These are phyloP conservation scores for Sphagnum tenellum DNA, from an alignment of 225 moss, liverwort and hornwort genomes.

Conservation along the genomic window DNA sequence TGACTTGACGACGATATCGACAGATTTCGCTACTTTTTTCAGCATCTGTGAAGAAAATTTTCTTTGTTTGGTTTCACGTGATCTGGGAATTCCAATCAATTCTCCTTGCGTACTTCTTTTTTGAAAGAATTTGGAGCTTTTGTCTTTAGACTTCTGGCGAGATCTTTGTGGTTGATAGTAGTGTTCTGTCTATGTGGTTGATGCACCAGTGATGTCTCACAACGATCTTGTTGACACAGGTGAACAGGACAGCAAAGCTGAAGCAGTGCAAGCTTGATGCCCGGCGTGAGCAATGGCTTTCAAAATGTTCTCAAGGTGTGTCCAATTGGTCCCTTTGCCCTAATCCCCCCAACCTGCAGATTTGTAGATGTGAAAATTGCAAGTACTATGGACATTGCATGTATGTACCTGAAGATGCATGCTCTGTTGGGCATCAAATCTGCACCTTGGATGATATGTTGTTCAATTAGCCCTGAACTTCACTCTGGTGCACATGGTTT, in stretches of 20 bases:
- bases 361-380: not conserved
- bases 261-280: conserved; percentile 78
- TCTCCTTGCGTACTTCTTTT: no score
- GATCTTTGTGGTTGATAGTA: no score
- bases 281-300: conserved; percentile 74
- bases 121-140: no score
- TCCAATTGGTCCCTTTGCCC: not conserved
- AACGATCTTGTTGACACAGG: conserved; percentile 20
- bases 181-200: not conserved
- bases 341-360: not conserved
- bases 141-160: not conserved
- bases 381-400: no score
- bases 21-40: no score
- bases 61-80: no score
- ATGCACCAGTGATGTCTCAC: not conserved
- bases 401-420: not conserved
- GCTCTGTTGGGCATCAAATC: not conserved
- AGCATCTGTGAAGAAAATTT: no score
- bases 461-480: no score
- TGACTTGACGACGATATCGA: not conserved
- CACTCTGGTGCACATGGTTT: no score
- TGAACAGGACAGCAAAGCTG: conserved; percentile 59
- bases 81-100: no score
- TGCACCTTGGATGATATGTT: no score
- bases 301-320: conserved; percentile 43